Evolutionary conservation across 75 land plant genomes (phyloP).

Genomic region (Sequoiadendron giganteum): DNA sequence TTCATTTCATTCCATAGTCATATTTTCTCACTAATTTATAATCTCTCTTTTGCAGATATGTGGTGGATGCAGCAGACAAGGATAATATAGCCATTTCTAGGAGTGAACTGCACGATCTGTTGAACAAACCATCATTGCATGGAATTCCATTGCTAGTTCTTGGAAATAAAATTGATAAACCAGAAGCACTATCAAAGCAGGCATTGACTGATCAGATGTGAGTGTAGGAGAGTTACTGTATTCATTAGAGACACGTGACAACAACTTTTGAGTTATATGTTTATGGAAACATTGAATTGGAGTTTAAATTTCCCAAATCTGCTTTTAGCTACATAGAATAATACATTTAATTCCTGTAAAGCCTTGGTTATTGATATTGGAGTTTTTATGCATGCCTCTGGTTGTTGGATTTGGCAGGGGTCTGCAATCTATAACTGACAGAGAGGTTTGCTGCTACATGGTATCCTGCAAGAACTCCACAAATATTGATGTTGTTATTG

Average conservation of each 20-base stretch:
- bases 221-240: conserved; percentile 12
- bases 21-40: background rate
- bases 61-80: conserved; percentile 95
- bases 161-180: conserved; percentile 97
- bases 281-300: background rate
- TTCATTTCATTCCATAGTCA: background rate
- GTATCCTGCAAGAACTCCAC: conserved; percentile 98
- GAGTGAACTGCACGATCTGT: conserved; percentile 94
- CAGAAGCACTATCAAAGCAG: conserved; percentile 74
- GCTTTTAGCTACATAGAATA: background rate
- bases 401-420: conserved; percentile 39
- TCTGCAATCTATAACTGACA: conserved; percentile 59
- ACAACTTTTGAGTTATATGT: background rate
- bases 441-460: conserved; percentile 94
- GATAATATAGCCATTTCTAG: conserved; percentile 78
- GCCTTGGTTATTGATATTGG: background rate
- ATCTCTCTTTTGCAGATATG: conserved; percentile 65
- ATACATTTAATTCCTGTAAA: background rate
- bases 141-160: conserved; percentile 93
- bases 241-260: background rate
- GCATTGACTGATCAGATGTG: conserved; percentile 87
- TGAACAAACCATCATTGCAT: conserved; percentile 83
- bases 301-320: background rate
- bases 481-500: conserved; percentile 89
- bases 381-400: background rate